A percentile compares a stretch with the other conserved stretches of the same genome.
Conservation (phyloP, 176 grass and related monocot genomes). For the Ampelocalamus luodianensis region DNA sequence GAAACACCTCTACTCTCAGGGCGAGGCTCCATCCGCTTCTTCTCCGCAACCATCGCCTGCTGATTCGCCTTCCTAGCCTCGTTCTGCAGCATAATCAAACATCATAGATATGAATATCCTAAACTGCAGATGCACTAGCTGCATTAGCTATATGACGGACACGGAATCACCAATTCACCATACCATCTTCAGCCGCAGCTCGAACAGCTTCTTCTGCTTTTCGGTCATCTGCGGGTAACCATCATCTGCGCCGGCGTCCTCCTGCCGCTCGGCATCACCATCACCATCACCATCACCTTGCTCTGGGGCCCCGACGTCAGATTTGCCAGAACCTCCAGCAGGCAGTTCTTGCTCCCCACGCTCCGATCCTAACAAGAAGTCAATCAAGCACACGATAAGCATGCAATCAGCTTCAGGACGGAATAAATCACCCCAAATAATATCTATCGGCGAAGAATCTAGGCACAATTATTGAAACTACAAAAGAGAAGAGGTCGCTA, state of each 20-base stretch:
- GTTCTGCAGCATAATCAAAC: conserved; percentile 45
- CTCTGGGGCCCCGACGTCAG: conserved; percentile 2
- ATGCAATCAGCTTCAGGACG: neutral
- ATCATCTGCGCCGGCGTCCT: conserved; percentile 36
- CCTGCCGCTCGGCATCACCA: conserved; percentile 1
- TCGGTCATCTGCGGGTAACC: conserved; percentile 78
- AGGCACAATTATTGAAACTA: neutral
- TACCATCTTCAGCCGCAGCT: conserved; percentile 91
- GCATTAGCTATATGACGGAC: neutral
- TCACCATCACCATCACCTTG: conserved; percentile 33
- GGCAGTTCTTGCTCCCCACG: conserved; percentile 21
- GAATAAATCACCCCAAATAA: neutral
- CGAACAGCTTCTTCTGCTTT: conserved; percentile 82
- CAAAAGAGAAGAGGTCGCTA: neutral
- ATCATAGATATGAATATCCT: neutral
- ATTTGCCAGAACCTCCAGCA: conserved; percentile 26
- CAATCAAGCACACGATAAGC: neutral
- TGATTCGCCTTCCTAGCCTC: conserved; percentile 95
- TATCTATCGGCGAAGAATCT: neutral
- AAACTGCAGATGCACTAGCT: neutral
- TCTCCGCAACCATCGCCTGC: conserved; percentile 87
- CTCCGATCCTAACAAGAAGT: conserved; percentile 31
- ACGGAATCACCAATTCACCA: neutral
- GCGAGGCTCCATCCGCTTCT: conserved; percentile 86
- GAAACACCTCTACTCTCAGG: conserved; percentile 82